Evolutionary conservation across 768 basidiomycete genomes (phyloP).

Genomic region (Macrolepiota dolichaula): DNA sequence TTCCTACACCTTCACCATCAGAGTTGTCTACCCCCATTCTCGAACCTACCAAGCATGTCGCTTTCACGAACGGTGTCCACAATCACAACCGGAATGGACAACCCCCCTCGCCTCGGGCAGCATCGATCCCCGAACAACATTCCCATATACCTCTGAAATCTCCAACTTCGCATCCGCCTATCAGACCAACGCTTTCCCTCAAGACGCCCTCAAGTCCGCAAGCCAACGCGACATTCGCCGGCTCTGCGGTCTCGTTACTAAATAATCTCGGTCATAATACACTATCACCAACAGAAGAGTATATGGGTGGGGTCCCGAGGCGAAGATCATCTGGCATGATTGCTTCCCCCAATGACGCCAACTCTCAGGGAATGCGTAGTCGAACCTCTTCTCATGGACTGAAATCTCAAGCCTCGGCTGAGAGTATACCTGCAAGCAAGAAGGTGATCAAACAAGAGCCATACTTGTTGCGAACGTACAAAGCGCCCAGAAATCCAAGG

Average conservation of each 20-base stretch:
- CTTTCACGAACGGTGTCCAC: background rate
- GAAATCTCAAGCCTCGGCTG: background rate
- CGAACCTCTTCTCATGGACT: background rate
- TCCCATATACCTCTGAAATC: background rate
- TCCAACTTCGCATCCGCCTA: constrained; percentile 18
- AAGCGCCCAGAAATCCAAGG: constrained; percentile 52
- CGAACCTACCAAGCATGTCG: background rate
- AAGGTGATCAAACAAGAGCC: constrained; percentile 18
- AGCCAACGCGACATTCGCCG: constrained; percentile 13
- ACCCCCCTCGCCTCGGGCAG: background rate
- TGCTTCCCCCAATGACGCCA: background rate
- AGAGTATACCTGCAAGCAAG: background rate
- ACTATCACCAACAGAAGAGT: constrained; percentile 6
- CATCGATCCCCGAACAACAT: background rate
- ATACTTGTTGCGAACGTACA: constrained; percentile 33
- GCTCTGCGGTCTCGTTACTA: constrained; percentile 25
- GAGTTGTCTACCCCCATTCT: background rate
- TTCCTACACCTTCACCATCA: background rate
- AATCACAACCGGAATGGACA: background rate
- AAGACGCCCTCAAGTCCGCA: constrained; percentile 16
- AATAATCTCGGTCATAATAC: constrained; percentile 16
- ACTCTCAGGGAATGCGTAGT: background rate
- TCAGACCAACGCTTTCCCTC: constrained; percentile 17
- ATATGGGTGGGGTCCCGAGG: constrained; percentile 1
- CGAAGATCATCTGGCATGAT: constrained; percentile 13